Evolutionary conservation across 345 rosid genomes (phyloP).

Genomic region (Nasturtium officinale): DNA sequence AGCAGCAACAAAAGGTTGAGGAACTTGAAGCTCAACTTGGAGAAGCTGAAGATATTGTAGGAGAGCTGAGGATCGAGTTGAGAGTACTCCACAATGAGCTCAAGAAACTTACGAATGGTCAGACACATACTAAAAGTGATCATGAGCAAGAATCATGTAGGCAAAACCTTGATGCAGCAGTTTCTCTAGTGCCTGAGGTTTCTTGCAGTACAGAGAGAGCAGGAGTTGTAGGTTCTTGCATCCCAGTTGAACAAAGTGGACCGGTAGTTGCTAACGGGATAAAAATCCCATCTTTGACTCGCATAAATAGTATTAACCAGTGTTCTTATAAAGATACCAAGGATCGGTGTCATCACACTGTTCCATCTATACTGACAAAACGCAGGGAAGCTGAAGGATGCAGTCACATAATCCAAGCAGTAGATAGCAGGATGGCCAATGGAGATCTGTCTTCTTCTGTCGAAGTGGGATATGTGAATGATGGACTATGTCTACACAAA

Average conservation of each 20-base stretch:
- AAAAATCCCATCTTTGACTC: constrained; percentile 40
- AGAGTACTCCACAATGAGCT: constrained; percentile 63
- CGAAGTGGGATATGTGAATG: constrained; percentile 17
- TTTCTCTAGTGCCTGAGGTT: constrained; percentile 28
- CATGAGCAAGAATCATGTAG: constrained; percentile 2
- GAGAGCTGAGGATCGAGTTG: constrained; percentile 80
- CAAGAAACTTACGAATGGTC: constrained; percentile 46
- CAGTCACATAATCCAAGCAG: constrained; percentile 65
- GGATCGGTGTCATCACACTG: constrained; percentile 55
- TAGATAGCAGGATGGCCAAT: constrained; percentile 47
- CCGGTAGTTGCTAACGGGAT: constrained; percentile 39
- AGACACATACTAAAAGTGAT: constrained; percentile 25
- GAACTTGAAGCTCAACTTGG: constrained; percentile 91
- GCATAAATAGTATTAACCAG: constrained; percentile 39
- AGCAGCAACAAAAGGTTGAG: constrained; percentile 64
- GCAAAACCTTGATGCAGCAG: constrained; percentile 34
- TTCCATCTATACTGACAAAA: constrained; percentile 69
- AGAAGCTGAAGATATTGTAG: constrained; percentile 85
- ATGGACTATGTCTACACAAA: constrained; percentile 16
- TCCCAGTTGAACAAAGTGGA: constrained; percentile 42
- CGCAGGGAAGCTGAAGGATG: constrained; percentile 64
- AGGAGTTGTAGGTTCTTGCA: constrained; percentile 42
- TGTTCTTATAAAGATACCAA: constrained; percentile 53
- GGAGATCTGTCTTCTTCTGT: constrained; percentile 30
- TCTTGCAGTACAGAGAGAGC: constrained; percentile 41